phyloP scores from a whole-genome alignment of 305 asterid genomes.

The Fraxinus ornus region DNA sequence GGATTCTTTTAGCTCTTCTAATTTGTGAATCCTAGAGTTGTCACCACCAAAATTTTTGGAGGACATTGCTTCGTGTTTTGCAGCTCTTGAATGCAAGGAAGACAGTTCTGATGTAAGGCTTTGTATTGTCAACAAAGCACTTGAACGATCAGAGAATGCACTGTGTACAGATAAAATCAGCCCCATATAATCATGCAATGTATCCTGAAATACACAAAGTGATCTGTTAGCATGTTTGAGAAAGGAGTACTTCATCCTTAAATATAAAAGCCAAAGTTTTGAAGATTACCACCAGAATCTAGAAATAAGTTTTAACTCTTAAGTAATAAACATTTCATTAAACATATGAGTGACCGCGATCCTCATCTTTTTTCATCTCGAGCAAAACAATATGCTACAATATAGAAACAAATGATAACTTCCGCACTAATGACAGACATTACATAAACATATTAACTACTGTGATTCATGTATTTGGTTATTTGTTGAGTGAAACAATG shows the following conservation, averaged over 20 bases:
- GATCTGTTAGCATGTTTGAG: neutral
- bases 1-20: constrained; percentile 70
- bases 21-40: constrained; percentile 61
- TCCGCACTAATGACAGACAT: neutral
- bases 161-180: constrained; percentile 69
- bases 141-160: constrained; percentile 93
- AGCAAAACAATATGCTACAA: neutral
- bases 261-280: neutral
- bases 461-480: neutral
- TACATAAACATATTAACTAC: neutral
- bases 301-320: neutral
- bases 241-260: neutral
- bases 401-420: neutral
- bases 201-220: constrained; percentile 58
- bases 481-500: neutral
- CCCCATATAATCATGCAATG: constrained; percentile 82
- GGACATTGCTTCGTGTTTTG: constrained; percentile 72
- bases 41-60: constrained; percentile 82
- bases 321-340: neutral
- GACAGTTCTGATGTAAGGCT: constrained; percentile 82
- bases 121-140: constrained; percentile 87
- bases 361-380: neutral
- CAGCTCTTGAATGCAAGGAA: constrained; percentile 75
- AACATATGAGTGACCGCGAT: neutral
- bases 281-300: neutral